Percentiles rank a stretch among this genome's conserved stretches.
phyloP scores from a whole-genome alignment of 805 yeast genomes.

The Ogataea thermomethanolica region DNA sequence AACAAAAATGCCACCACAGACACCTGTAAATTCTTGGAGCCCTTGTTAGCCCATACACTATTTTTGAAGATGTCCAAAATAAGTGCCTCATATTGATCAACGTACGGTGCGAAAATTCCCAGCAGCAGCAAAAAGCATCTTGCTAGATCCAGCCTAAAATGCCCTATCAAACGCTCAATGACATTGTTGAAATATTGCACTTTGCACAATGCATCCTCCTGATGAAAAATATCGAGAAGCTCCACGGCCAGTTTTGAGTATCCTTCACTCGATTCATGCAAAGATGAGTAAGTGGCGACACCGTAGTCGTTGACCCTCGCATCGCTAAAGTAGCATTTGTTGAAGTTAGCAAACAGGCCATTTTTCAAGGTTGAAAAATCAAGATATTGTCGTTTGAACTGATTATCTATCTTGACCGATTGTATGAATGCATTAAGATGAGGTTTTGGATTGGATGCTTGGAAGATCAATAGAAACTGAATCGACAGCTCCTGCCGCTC shows the following conservation, averaged over 20 bases:
- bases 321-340: conserved; percentile 28
- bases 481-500: conserved; percentile 22
- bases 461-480: conserved; percentile 26
- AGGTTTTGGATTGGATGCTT: conserved; percentile 23
- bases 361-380: conserved; percentile 26
- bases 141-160: conserved; percentile 69
- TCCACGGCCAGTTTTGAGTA: conserved; percentile 60
- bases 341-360: conserved; percentile 30
- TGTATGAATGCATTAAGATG: conserved; percentile 23
- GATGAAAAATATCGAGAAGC: conserved; percentile 39
- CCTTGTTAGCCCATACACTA: conserved; percentile 45
- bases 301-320: conserved; percentile 31
- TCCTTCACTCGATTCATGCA: conserved; percentile 78
- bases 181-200: conserved; percentile 43
- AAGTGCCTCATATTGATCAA: conserved; percentile 44
- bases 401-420: conserved; percentile 25
- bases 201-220: conserved; percentile 39
- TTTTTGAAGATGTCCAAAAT: conserved; percentile 46
- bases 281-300: conserved; percentile 46
- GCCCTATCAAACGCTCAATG: conserved; percentile 62
- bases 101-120: conserved; percentile 44
- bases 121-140: conserved; percentile 63
- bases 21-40: conserved; percentile 21
- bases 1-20: conserved; percentile 27
- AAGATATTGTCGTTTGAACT: conserved; percentile 28